Evolutionary conservation across 257 asterid species (phyloP).

Genomic region (Verbena officinalis): DNA sequence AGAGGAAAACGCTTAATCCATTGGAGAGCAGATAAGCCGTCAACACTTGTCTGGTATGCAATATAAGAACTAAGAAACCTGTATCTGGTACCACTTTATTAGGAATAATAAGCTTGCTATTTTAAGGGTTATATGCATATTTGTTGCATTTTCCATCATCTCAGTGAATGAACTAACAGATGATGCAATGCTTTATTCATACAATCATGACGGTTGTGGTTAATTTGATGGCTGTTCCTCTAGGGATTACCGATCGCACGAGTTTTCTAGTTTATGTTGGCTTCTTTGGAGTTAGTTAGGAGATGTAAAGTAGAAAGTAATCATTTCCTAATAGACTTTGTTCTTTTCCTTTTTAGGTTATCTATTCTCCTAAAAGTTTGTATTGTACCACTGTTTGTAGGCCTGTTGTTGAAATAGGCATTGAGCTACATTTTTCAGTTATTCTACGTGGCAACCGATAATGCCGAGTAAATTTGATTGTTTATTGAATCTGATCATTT

Average conservation of each 20-base stretch:
- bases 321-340: constrained; percentile 11
- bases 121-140: constrained; percentile 14
- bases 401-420: constrained; percentile 3
- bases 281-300: neutral
- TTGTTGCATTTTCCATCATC: neutral
- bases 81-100: constrained; percentile 14
- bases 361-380: neutral
- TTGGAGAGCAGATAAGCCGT: constrained; percentile 95
- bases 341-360: constrained; percentile 8
- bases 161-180: neutral
- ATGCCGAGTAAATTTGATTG: constrained; percentile 11
- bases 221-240: constrained; percentile 21
- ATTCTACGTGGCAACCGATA: constrained; percentile 2
- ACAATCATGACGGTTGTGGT: constrained; percentile 9
- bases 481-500: constrained; percentile 23
- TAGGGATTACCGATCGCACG: neutral
- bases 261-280: constrained; percentile 15
- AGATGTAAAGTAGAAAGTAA: neutral
- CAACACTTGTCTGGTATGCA: constrained; percentile 86
- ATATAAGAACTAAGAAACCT: constrained; percentile 21
- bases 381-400: neutral
- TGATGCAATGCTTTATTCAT: neutral
- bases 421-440: constrained; percentile 2
- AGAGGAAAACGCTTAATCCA: constrained; percentile 88
- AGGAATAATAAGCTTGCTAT: constrained; percentile 19